Conservation (phyloP, 495 filamentous ascomycete genomes). For the Hyaloscypha variabilis region DNA sequence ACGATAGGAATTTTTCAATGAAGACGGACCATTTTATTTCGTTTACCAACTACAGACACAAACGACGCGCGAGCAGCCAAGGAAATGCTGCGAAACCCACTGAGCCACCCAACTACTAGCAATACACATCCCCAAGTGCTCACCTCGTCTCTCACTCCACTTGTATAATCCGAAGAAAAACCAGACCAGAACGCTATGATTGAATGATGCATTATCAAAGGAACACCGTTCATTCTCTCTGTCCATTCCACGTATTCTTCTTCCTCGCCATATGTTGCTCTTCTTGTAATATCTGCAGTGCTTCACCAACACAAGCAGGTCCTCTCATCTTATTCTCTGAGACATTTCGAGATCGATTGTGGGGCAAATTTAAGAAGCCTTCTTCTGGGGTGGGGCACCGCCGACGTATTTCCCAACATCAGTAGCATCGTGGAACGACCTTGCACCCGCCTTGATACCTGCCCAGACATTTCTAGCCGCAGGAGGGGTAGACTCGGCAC, state of each 20-base stretch:
- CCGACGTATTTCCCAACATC: conserved; percentile 47
- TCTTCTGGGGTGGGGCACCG: conserved; percentile 29
- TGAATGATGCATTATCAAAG: neutral
- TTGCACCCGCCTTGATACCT: conserved; percentile 68
- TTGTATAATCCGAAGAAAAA: neutral
- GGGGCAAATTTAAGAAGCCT: conserved; percentile 26
- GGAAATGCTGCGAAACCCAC: conserved; percentile 1
- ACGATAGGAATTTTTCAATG: no score
- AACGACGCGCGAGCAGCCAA: neutral
- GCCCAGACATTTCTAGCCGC: conserved; percentile 84
- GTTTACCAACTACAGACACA: neutral
- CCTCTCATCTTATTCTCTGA: neutral
- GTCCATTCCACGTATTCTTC: neutral
- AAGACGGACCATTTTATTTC: neutral
- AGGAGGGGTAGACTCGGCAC: conserved; percentile 86
- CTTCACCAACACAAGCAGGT: conserved; percentile 18
- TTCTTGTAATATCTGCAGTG: conserved; percentile 1
- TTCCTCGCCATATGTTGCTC: neutral
- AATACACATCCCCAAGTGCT: neutral
- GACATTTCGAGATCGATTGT: neutral
- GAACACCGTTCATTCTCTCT: conserved; percentile 6
- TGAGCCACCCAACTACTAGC: neutral
- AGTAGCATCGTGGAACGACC: conserved; percentile 76
- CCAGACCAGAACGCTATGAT: neutral
- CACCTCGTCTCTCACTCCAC: neutral